These are phyloP conservation scores for Hemerocallis citrina DNA, from an alignment of 106 monocot species.

Conservation along the genomic window DNA sequence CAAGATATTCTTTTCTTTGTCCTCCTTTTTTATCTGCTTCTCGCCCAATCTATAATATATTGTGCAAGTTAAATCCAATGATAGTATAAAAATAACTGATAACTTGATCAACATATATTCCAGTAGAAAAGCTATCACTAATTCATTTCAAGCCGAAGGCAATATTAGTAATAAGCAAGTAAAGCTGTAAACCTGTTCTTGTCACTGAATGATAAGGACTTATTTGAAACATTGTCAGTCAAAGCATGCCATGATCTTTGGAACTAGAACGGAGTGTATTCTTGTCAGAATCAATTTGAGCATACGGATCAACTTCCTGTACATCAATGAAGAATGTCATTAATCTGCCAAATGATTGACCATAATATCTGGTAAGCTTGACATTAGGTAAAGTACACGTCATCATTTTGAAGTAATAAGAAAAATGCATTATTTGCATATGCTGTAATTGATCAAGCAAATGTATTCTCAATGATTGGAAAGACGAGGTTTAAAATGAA, in stretches of 20 bases:
- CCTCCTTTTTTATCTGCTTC: constrained; percentile 24
- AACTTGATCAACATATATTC: background rate
- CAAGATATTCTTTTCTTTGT: constrained; percentile 15
- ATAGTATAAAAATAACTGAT: background rate
- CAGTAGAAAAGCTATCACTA: too few species aligned
- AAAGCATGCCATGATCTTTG: constrained; percentile 2
- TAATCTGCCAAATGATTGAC: background rate
- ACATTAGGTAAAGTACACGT: background rate
- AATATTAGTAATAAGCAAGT: background rate
- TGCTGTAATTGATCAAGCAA: background rate
- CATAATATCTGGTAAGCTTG: background rate
- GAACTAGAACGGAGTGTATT: constrained; percentile 9
- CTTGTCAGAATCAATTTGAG: constrained; percentile 14
- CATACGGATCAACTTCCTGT: constrained; percentile 33
- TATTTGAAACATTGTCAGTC: constrained; percentile 15
- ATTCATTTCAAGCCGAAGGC: background rate
- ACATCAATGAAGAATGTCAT: background rate
- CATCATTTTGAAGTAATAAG: background rate
- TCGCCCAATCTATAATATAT: constrained; percentile 23
- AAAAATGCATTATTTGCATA: background rate
- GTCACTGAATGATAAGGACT: constrained; percentile 9
- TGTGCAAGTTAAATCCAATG: constrained; percentile 6
- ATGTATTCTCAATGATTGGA: background rate
- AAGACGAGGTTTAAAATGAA: background rate
- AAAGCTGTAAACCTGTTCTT: constrained; percentile 22